Percentiles rank a stretch among this genome's conserved stretches.
Evolutionary conservation across 305 asterid genomes (phyloP).

Genomic region (Fraxinus nigra): DNA sequence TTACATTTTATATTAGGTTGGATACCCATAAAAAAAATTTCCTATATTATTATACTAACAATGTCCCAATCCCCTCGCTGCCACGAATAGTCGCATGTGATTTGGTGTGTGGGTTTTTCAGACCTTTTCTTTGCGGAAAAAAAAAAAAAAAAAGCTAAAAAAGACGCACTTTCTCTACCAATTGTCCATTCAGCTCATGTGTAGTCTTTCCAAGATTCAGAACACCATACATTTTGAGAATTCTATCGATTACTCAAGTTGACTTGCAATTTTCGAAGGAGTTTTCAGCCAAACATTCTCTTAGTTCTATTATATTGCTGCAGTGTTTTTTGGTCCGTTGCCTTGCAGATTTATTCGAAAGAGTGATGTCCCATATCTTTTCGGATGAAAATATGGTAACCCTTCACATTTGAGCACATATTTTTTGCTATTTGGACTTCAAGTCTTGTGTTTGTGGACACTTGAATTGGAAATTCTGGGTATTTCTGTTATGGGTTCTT

Average conservation of each 20-base stretch:
- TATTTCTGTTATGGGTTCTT: conserved; percentile 6
- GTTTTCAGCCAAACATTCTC: conserved; percentile 5
- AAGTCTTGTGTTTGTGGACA: conserved; percentile 40
- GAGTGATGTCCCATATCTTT: conserved; percentile 34
- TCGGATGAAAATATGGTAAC: conserved; percentile 36
- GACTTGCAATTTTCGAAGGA: neutral
- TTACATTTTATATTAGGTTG: no score
- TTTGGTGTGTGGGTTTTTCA: neutral
- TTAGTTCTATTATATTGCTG: conserved; percentile 17
- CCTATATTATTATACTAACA: no score
- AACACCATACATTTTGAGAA: conserved; percentile 20
- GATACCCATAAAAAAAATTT: no score
- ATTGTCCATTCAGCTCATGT: neutral
- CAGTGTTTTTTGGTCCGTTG: neutral
- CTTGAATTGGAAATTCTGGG: conserved; percentile 14
- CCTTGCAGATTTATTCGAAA: conserved; percentile 31
- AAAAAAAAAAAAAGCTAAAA: neutral
- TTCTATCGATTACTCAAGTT: conserved; percentile 3
- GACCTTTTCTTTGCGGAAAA: neutral
- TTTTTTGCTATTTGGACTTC: conserved; percentile 25
- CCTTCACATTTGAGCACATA: conserved; percentile 15
- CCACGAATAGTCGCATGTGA: conserved; percentile 27
- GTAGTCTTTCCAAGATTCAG: conserved; percentile 38
- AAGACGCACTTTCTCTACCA: conserved; percentile 1
- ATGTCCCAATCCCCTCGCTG: neutral